Percentiles rank a stretch among this genome's conserved stretches.
These are phyloP conservation scores for Aspergillus funiculosus DNA, from an alignment of 495 filamentous ascomycete genomes.

Conservation along the genomic window DNA sequence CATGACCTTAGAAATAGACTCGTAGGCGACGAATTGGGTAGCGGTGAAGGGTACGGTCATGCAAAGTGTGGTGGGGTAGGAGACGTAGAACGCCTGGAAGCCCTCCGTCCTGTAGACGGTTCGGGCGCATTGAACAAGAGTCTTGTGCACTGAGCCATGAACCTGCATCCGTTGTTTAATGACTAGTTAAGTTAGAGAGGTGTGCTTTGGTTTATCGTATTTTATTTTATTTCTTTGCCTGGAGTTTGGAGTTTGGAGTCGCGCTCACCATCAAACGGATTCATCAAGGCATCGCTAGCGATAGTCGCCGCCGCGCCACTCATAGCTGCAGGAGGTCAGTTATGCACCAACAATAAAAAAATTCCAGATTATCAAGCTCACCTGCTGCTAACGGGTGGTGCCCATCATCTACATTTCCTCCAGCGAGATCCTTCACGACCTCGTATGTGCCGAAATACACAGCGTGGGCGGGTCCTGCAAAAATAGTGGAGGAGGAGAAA, in stretches of 20 bases:
- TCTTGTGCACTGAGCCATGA: conserved; percentile 85
- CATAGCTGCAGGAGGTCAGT: conserved; percentile 51
- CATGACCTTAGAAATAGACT: conserved; percentile 89
- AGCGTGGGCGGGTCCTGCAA: conserved; percentile 84
- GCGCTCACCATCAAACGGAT: conserved; percentile 94
- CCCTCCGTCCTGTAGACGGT: conserved; percentile 85
- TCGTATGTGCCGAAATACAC: conserved; percentile 99
- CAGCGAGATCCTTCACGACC: conserved; percentile 89
- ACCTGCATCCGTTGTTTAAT: conserved; percentile 99
- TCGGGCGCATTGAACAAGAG: conserved; percentile 75
- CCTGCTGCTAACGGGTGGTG: conserved; percentile 93
- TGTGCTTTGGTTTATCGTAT: too few species aligned
- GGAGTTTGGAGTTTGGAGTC: too few species aligned
- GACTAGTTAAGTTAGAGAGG: conserved; percentile 49
- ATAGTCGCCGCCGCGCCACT: conserved; percentile 94
- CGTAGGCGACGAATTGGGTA: conserved; percentile 93
- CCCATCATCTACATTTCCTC: conserved; percentile 79
- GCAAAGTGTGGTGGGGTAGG: conserved; percentile 93
- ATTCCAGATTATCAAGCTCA: conserved; percentile 30
- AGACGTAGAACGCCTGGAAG: conserved; percentile 90
- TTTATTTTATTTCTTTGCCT: too few species aligned
- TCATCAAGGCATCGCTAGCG: conserved; percentile 97
- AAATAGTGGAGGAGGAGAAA: conserved; percentile 13
- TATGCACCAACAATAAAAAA: conserved; percentile 16
- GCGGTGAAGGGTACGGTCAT: conserved; percentile 99